Base-by-base conservation (phyloP, 176 grass and related monocot species). In the Puya raimondii region DNA sequence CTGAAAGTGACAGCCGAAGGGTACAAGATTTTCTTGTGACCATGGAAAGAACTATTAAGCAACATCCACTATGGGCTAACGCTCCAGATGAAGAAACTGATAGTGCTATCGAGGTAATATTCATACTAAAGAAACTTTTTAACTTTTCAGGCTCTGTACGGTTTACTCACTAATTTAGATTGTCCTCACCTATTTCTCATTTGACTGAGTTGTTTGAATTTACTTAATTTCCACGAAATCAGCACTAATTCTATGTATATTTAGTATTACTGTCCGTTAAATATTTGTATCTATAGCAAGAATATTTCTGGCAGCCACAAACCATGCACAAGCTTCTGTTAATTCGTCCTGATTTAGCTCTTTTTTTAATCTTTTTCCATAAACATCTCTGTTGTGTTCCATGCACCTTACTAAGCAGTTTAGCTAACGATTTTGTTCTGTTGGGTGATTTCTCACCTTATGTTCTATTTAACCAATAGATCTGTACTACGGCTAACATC, bases 41-140 rank as follows among this genome's bases (percentile, higher is more conserved):
- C 9, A 91, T 91, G 92, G 92, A 91, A 64, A 64, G 50, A 23
- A 65, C 85, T 26, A 81, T 96, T 73, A 89, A 73, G 70, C 81
- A 79, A 1, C 88, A 96, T 79, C 88, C 88, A 9, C 59, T 91
- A 23, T 96, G 92, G 92, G 72, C 73, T 68, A 68, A 83, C 67
- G 86, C 92, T 68, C 70, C 81, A 68, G 47, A 71, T 66, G 85
- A 96, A 79, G 88, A 91, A 48, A 85, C 89, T 66, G 92, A 96
- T 71, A 73, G 85, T 68, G 92, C 92, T 10, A 87, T 91, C 52
- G 88, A 96, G 92, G 92, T 96, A 71, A 61, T 50, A 11, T 11
- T 74, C 51, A 9, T 29, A 12, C 16, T 2, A 2, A 72, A 17
- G 12, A 53, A 26, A 29, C 23, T 21, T 20, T 2, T 53, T 23